Percentiles rank a stretch among this genome's conserved stretches.
phyloP scores from a whole-genome alignment of 768 basidiomycete genomes.

The Russula griseocarnosa region DNA sequence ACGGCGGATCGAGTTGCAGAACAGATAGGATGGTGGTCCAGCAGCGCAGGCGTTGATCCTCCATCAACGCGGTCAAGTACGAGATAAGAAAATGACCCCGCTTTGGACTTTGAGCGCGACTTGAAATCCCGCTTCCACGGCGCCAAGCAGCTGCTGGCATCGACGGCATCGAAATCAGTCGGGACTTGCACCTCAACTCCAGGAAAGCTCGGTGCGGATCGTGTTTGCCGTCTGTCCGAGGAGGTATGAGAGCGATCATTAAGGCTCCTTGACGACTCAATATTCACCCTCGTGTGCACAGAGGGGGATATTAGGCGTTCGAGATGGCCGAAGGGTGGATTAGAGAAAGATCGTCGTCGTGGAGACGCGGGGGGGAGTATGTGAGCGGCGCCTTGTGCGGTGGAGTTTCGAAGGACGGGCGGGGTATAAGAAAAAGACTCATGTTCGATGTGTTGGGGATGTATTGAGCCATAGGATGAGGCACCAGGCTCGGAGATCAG shows the following conservation, averaged over 20 bases:
- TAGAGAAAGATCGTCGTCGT: conserved; percentile 21
- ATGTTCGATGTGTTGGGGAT: conserved; percentile 5
- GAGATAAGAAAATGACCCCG: conserved; percentile 24
- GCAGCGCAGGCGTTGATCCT: neutral
- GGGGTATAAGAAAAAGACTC: conserved; percentile 4
- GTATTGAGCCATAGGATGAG: conserved; percentile 36
- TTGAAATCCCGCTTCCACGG: conserved; percentile 45
- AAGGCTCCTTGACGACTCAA: conserved; percentile 43
- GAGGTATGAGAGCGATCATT: conserved; percentile 57
- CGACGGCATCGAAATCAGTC: conserved; percentile 30
- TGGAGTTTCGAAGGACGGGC: neutral
- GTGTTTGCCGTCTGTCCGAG: conserved; percentile 27
- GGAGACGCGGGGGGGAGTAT: neutral
- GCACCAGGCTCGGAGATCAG: conserved; percentile 31
- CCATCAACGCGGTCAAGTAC: conserved; percentile 15
- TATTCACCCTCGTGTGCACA: conserved; percentile 43
- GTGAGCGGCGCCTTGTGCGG: neutral
- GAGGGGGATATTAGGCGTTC: conserved; percentile 7
- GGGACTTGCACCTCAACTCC: conserved; percentile 4
- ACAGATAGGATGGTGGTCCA: conserved; percentile 27
- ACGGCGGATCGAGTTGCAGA: conserved; percentile 26
- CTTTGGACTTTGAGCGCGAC: conserved; percentile 29
- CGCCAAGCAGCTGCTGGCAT: conserved; percentile 38
- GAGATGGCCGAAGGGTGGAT: neutral
- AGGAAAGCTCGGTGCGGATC: conserved; percentile 25